Evolutionary conservation across 1,284 basidiomycete genomes (phyloP).

Genomic region (Lignosus rhinocerotis): DNA sequence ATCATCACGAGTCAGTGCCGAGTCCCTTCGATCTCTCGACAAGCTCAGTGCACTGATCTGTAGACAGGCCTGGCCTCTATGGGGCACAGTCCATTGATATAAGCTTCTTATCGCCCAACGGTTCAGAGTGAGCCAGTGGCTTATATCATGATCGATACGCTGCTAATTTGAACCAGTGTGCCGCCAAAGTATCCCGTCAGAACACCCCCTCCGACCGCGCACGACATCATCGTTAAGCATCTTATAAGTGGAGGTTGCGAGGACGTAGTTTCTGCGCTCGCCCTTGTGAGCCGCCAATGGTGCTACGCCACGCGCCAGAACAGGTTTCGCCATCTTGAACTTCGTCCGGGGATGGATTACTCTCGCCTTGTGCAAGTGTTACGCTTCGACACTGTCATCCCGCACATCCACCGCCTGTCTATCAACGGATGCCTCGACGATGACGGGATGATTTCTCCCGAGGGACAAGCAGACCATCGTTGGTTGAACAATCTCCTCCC

Average conservation of each 20-base stretch:
- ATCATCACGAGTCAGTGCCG: not conserved
- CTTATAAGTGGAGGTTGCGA: not conserved
- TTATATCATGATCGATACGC: not conserved
- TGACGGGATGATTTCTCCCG: not conserved
- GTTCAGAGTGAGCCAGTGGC: conserved; percentile 1
- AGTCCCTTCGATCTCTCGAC: not conserved
- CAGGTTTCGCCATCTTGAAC: not conserved
- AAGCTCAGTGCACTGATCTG: not conserved
- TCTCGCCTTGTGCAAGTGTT: not conserved
- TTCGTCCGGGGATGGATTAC: not conserved
- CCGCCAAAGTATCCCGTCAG: conserved; percentile 6
- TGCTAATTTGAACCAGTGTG: not conserved
- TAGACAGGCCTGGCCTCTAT: not conserved
- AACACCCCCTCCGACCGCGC: not conserved
- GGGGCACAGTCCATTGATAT: not conserved
- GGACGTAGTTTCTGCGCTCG: not conserved
- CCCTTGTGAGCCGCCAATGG: conserved; percentile 2
- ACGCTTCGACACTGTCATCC: conserved; percentile 2
- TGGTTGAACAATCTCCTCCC: conserved; percentile 2
- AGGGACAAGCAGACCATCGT: not conserved
- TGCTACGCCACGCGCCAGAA: conserved; percentile 5
- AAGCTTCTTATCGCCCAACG: conserved; percentile 2
- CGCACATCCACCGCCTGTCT: conserved; percentile 5
- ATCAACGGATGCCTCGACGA: conserved; percentile 1
- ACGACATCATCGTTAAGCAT: not conserved